Conservation (phyloP, 164 flowering plant genomes). For the Nymphaea colorata region DNA sequence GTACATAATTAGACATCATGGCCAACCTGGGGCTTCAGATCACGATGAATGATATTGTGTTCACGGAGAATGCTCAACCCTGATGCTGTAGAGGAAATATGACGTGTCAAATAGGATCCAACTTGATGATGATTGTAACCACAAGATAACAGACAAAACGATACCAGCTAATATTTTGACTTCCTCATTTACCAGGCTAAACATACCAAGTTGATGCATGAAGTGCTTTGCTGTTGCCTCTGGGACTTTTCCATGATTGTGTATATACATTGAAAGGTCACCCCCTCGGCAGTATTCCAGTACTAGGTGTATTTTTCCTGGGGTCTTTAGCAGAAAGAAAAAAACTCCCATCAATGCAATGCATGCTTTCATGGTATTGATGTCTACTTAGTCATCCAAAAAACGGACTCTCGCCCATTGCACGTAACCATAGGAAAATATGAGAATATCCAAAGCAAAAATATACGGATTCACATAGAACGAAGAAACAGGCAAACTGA, state of each 20-base stretch:
- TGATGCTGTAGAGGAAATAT: slow-evolving; percentile 38
- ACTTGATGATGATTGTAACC: not conserved
- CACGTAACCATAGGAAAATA: no score
- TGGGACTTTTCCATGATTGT: slow-evolving; percentile 66
- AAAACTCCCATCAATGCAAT: not conserved
- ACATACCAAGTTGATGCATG: slow-evolving; percentile 85
- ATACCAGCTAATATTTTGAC: not conserved
- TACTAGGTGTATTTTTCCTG: slow-evolving; percentile 81
- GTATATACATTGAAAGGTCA: slow-evolving; percentile 78
- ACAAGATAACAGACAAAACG: not conserved
- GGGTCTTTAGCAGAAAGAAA: slow-evolving; percentile 24
- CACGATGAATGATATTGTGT: slow-evolving; percentile 86
- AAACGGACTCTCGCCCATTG: no score
- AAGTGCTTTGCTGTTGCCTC: slow-evolving; percentile 83
- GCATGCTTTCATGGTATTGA: no score
- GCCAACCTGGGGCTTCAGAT: slow-evolving; percentile 92
- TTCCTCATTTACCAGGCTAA: not conserved
- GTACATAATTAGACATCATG: not conserved
- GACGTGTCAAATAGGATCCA: not conserved
- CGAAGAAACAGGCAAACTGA: no score
- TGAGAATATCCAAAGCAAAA: no score
- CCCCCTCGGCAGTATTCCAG: slow-evolving; percentile 96
- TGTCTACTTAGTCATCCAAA: no score
- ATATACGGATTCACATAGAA: no score
- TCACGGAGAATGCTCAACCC: slow-evolving; percentile 83